Percentiles rank a stretch among this genome's conserved stretches.
Conservation (phyloP, 2,329 filamentous ascomycete species). For the Mycosphaerella sp. region DNA sequence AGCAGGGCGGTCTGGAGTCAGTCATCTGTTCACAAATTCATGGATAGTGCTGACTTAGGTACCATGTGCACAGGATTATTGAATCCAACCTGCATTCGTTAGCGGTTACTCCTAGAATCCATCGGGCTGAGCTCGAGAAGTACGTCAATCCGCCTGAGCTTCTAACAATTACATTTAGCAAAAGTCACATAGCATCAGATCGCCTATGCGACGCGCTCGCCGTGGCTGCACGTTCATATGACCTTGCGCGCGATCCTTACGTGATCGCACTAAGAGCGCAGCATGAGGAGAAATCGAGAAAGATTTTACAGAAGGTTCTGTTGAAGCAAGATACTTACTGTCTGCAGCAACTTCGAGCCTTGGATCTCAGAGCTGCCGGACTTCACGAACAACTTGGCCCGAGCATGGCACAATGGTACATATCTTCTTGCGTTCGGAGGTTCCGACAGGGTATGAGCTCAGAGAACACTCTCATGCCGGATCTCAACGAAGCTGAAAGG, state of each 20-base stretch:
- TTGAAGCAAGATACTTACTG: constrained; percentile 37
- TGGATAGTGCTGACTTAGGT: constrained; percentile 11
- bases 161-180: constrained; percentile 33
- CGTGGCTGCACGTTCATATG: constrained; percentile 17
- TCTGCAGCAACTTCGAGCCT: constrained; percentile 34
- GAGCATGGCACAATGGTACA: constrained; percentile 37
- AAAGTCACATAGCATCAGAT: not conserved
- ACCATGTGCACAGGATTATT: constrained; percentile 42
- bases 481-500: constrained; percentile 34
- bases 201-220: constrained; percentile 17
- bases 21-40: not conserved
- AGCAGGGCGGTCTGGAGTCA: constrained; percentile 49
- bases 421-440: constrained; percentile 34
- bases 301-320: constrained; percentile 27
- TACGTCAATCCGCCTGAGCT: constrained; percentile 63
- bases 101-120: constrained; percentile 61
- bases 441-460: constrained; percentile 26
- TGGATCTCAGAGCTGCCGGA: constrained; percentile 32
- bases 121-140: constrained; percentile 63
- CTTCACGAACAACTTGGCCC: constrained; percentile 38
- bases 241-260: constrained; percentile 39
- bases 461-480: constrained; percentile 24
- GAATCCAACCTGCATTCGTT: constrained; percentile 65
- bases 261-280: constrained; percentile 32
- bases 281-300: constrained; percentile 23